A percentile compares a stretch with the other conserved stretches of the same genome.
These are phyloP conservation scores for Teratosphaeria viscida DNA, from an alignment of 2,329 filamentous ascomycete genomes.

Conservation along the genomic window DNA sequence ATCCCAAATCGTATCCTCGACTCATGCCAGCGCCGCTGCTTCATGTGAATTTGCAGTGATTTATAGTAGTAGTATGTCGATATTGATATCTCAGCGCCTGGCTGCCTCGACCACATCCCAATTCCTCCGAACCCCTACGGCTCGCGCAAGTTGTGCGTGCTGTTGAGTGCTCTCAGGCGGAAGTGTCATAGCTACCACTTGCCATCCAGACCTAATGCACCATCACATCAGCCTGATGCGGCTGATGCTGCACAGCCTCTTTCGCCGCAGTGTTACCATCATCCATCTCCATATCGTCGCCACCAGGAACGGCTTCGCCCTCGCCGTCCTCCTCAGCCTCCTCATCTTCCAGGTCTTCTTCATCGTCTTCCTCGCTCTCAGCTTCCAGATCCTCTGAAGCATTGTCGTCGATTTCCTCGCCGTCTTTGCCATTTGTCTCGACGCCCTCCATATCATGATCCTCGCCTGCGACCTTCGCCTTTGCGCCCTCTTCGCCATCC, in stretches of 20 bases:
- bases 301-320: constrained; percentile 11
- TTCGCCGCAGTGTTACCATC: constrained; percentile 10
- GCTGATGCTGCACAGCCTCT: constrained; percentile 2
- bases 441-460: constrained; percentile 68
- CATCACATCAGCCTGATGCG: constrained; percentile 15
- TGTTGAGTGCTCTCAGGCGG: neutral
- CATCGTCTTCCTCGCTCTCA: constrained; percentile 35
- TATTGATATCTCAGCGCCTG: neutral
- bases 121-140: neutral
- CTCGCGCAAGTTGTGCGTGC: neutral
- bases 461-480: constrained; percentile 36
- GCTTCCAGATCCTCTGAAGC: constrained; percentile 45
- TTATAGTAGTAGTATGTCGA: neutral
- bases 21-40: neutral
- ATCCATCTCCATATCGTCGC: constrained; percentile 23
- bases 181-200: neutral
- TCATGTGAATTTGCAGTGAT: neutral
- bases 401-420: constrained; percentile 55
- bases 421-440: constrained; percentile 46
- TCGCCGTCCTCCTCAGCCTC: constrained; percentile 22
- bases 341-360: constrained; percentile 30
- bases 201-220: constrained; percentile 11
- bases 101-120: neutral
- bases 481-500: constrained; percentile 27
- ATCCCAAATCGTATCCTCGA: neutral